phyloP scores from a whole-genome alignment of 169 alveolate species.

The Cryptosporidium bovis region DNA sequence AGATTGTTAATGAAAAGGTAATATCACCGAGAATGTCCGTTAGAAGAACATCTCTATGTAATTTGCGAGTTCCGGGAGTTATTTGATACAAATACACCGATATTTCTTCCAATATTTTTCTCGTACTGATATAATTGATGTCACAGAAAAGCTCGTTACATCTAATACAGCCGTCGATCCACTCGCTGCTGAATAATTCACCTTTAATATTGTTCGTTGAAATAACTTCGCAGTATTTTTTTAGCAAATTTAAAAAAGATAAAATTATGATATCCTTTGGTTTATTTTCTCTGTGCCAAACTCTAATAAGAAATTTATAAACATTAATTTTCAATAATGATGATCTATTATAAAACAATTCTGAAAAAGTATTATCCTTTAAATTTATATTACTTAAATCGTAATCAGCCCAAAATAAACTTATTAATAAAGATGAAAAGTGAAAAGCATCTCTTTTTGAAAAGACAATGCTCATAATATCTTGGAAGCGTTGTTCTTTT shows the following conservation, averaged over 20 bases:
- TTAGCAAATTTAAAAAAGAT: conserved; percentile 23
- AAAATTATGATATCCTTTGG: conserved; percentile 31
- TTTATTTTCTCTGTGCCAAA: conserved; percentile 4
- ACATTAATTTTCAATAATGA: not conserved
- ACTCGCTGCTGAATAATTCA: conserved; percentile 3
- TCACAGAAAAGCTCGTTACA: too few relatives aligned
- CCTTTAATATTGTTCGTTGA: not conserved
- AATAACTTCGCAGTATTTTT: conserved; percentile 8
- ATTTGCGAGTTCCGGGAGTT: not conserved
- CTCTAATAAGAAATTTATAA: conserved; percentile 1
- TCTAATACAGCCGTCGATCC: not conserved
- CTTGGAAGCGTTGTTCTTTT: not conserved
- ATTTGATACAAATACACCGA: too few relatives aligned
- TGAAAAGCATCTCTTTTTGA: conserved; percentile 4
- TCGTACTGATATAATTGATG: too few relatives aligned
- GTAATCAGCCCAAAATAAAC: conserved; percentile 21
- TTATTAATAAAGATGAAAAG: conserved; percentile 28
- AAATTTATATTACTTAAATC: too few relatives aligned
- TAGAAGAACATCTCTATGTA: not conserved
- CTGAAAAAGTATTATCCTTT: not conserved
- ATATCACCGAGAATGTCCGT: not conserved
- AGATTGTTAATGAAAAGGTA: conserved; percentile 23
- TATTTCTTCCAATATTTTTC: too few relatives aligned
- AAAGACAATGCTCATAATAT: not conserved
- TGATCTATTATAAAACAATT: not conserved